A percentile compares a stretch with the other conserved stretches of the same genome.
Conservation (phyloP, 2,329 filamentous ascomycete species). For the Colletotrichum tofieldiae region DNA sequence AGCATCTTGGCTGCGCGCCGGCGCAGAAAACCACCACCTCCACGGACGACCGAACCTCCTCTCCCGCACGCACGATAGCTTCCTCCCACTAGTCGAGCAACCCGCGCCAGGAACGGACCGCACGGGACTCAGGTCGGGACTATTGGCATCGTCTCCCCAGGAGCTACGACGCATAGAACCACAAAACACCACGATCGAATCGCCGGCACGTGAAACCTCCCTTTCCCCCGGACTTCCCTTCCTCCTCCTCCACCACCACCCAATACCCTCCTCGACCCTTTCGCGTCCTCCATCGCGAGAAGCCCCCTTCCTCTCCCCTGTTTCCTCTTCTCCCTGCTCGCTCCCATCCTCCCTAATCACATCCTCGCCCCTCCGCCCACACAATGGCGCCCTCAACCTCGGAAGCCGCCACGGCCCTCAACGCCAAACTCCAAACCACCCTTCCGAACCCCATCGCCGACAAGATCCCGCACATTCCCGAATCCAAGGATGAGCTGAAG, state of each 20-base stretch:
- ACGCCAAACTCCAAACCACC: slow-evolving; percentile 36
- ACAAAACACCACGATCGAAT: neutral
- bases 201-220: slow-evolving; percentile 27
- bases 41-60: slow-evolving; percentile 32
- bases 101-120: slow-evolving; percentile 41
- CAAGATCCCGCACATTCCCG: slow-evolving; percentile 60
- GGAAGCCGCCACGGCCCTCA: slow-evolving; percentile 43
- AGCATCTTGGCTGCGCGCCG: neutral
- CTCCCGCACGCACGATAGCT: slow-evolving; percentile 1
- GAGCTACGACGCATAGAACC: neutral
- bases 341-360: neutral
- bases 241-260: neutral
- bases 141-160: neutral
- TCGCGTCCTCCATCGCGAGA: neutral
- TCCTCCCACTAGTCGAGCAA: neutral
- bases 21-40: slow-evolving; percentile 6
- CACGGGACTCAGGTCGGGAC: slow-evolving; percentile 14
- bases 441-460: slow-evolving; percentile 55
- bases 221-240: slow-evolving; percentile 10
- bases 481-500: slow-evolving; percentile 62
- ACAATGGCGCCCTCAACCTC: slow-evolving; percentile 46
- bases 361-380: neutral
- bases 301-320: neutral
- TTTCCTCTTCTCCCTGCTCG: neutral
- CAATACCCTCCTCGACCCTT: neutral